Evolutionary conservation across 1,139 yeast species (phyloP), one percentile per base, ranked within the genome.

Genomic region (Blastobotrys elegans): DNA sequence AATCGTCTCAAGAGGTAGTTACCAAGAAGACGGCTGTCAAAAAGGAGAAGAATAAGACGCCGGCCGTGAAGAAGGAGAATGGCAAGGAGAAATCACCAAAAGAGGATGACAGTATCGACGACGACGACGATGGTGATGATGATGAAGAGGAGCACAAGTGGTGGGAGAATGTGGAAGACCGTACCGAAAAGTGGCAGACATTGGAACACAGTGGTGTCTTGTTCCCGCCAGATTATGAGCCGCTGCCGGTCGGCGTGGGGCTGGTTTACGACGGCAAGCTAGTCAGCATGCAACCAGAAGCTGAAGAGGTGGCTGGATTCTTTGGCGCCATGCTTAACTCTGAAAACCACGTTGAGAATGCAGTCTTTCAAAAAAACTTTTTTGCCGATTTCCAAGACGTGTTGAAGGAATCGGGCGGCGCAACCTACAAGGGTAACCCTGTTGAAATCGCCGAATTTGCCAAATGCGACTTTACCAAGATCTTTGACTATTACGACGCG

Each of bases 241-340:
- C 94, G 10, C 69, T 92, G 37, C 97, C 97, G 0, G 71, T 79
- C n/a, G 76, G 79, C 57, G 85, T 89, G 41, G 86, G 84, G 61
- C 63, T 92, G 50, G 74, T 78, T 53, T 90, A 90, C 61, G 83
- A 84, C 55, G 88, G 87, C 1, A 74, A 77, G 54, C 84, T 92
- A 0, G 88, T 90, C 0, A 71, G 70, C 24, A 71, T 90, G 51
- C 92, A 96, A 0, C 68, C 71, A 1, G 86, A 76, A 49, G 97
- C 97, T 1, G 98, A 92, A 66, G 97, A 92, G 66, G 97, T 92
- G 31, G 97, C 97, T 0, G 97, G 97, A 0, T 90, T 89, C 62
- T 92, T 75, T 65, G 97, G 85, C 16, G 96, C 96, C 6, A 76
- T 90, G 79, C 54, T 90, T 39, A 90, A 86, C 57, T 77, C 94